These are phyloP conservation scores for Nemania sp. DNA, from an alignment of 2,329 filamentous ascomycete genomes.

Conservation along the genomic window DNA sequence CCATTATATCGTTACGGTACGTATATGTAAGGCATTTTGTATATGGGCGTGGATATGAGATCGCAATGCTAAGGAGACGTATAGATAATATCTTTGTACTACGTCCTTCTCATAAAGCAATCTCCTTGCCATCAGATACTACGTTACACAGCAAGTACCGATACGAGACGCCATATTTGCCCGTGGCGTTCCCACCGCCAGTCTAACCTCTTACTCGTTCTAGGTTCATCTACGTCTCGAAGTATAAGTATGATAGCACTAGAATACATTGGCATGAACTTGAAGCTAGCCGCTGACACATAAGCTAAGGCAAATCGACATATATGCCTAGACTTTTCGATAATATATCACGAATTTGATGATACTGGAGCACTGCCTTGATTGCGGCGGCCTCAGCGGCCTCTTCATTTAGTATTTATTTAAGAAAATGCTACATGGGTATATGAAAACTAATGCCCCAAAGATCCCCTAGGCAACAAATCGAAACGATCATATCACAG, in stretches of 20 bases:
- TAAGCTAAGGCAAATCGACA: background rate
- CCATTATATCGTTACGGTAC: too few relatives aligned
- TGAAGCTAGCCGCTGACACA: background rate
- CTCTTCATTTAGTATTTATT: constrained; percentile 1
- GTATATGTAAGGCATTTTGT: background rate
- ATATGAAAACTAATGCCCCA: constrained; percentile 29
- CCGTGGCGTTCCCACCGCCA: background rate
- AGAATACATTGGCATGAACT: background rate
- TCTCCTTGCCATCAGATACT: background rate
- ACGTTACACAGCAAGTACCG: background rate
- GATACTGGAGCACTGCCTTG: background rate
- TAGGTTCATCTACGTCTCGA: background rate
- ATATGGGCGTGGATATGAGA: background rate
- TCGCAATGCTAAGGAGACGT: background rate
- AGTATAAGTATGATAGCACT: too few relatives aligned
- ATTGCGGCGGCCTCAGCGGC: constrained; percentile 1
- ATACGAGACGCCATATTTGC: background rate
- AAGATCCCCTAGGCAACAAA: constrained; percentile 12
- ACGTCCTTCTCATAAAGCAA: background rate
- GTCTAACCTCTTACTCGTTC: background rate
- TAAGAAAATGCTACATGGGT: constrained; percentile 30
- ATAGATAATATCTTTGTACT: background rate
- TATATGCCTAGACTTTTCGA: background rate
- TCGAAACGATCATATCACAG: constrained; percentile 4
- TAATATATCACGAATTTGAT: constrained; percentile 1